phyloP scores from a whole-genome alignment of 768 basidiomycete species.

The Arthromyces matolae region DNA sequence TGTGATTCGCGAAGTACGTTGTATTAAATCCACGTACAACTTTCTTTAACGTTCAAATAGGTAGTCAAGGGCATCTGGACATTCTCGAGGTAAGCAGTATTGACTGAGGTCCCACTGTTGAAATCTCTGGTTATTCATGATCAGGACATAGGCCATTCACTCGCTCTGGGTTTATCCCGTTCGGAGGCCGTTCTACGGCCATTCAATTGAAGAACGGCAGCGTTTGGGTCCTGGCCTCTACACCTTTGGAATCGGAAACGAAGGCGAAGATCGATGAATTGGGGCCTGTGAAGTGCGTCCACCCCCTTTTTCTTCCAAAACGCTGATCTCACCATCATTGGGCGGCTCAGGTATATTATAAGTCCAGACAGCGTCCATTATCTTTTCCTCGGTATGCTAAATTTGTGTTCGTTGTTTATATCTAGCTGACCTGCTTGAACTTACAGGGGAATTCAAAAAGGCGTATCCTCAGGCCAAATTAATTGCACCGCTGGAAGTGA shows the following conservation, averaged over 20 bases:
- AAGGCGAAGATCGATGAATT: conserved; percentile 55
- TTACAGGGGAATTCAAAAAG: conserved; percentile 52
- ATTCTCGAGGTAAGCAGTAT: conserved; percentile 55
- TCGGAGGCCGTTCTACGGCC: conserved; percentile 79
- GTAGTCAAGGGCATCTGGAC: conserved; percentile 51
- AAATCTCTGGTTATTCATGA: no score
- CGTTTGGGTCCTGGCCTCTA: conserved; percentile 77
- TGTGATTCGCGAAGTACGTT: conserved; percentile 37
- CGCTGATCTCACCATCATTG: background rate
- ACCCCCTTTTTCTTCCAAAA: background rate
- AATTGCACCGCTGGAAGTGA: conserved; percentile 54
- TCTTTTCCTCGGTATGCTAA: conserved; percentile 44
- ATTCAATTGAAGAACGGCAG: conserved; percentile 58
- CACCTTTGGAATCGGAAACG: conserved; percentile 60
- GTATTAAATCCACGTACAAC: background rate
- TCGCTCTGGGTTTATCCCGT: conserved; percentile 59
- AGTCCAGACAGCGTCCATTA: conserved; percentile 54
- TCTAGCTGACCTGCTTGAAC: background rate
- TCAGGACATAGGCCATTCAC: conserved; percentile 49
- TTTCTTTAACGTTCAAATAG: conserved; percentile 19
- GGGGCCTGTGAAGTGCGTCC: conserved; percentile 59
- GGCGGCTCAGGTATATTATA: conserved; percentile 53
- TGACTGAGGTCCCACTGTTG: no score
- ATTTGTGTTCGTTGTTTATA: background rate
- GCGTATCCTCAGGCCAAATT: conserved; percentile 63